These are phyloP conservation scores for Neonectria faginata DNA, from an alignment of 2,329 filamentous ascomycete species.

Conservation along the genomic window DNA sequence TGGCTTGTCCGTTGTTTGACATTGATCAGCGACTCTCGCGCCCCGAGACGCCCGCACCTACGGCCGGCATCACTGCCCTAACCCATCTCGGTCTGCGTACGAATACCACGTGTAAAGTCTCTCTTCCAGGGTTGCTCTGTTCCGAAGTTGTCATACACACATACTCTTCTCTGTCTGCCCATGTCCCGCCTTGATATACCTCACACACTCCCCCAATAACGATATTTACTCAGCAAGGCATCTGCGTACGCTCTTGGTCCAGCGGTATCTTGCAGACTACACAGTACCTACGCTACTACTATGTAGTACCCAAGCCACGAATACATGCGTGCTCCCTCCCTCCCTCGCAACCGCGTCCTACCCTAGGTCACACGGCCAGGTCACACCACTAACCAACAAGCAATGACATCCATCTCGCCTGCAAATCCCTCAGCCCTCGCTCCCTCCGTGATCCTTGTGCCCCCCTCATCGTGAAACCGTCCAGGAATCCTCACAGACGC, in stretches of 20 bases:
- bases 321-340: conserved; percentile 6
- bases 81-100: conserved; percentile 11
- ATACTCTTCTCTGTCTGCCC: conserved; percentile 3
- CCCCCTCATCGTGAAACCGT: conserved; percentile 35
- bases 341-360: conserved; percentile 11
- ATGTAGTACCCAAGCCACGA: not conserved
- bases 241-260: conserved; percentile 11
- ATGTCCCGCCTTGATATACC: conserved; percentile 12
- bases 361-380: conserved; percentile 13
- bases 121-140: conserved; percentile 3
- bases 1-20: conserved; percentile 19
- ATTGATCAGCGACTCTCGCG: conserved; percentile 18
- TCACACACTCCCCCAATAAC: not conserved
- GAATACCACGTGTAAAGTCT: not conserved
- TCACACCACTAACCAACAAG: conserved; percentile 33
- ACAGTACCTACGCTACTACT: not conserved
- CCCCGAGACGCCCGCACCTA: conserved; percentile 12
- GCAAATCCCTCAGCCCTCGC: conserved; percentile 37
- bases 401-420: conserved; percentile 16
- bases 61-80: conserved; percentile 3
- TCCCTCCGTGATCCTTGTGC: conserved; percentile 27
- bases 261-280: conserved; percentile 1
- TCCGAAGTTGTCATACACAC: conserved; percentile 2
- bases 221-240: conserved; percentile 1
- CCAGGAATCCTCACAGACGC: conserved; percentile 27